phyloP scores from a whole-genome alignment of 805 yeast genomes.

The Barnettozyma pratensis region DNA sequence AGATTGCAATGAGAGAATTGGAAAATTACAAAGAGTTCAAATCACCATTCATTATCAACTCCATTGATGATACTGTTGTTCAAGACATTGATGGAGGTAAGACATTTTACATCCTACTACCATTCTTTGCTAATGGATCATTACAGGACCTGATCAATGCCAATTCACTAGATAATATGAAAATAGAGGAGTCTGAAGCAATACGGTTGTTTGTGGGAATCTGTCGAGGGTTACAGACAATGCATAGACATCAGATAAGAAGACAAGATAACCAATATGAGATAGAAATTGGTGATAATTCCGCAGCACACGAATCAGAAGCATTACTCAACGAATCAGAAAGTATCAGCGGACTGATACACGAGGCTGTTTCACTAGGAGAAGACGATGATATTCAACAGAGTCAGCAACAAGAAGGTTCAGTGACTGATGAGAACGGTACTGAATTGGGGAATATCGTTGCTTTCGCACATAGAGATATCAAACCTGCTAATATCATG shows the following conservation, averaged over 20 bases:
- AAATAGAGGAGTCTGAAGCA: conserved; percentile 59
- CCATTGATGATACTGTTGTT: conserved; percentile 65
- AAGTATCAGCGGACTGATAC: conserved; percentile 26
- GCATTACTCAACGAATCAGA: conserved; percentile 20
- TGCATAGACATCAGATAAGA: conserved; percentile 45
- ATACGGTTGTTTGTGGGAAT: conserved; percentile 59
- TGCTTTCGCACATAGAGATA: conserved; percentile 81
- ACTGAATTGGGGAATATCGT: conserved; percentile 52
- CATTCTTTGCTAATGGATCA: conserved; percentile 68
- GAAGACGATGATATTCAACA: conserved; percentile 17
- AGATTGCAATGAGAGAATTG: conserved; percentile 71
- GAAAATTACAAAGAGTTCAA: conserved; percentile 67
- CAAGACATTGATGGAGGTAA: conserved; percentile 78
- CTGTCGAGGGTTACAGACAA: conserved; percentile 65
- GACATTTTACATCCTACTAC: conserved; percentile 73
- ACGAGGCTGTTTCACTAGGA: conserved; percentile 17
- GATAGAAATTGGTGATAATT: conserved; percentile 5
- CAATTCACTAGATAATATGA: conserved; percentile 49
- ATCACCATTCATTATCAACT: conserved; percentile 60
- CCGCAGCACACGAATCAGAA: conserved; percentile 20
- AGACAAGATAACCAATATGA: conserved; percentile 2
- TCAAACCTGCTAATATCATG: conserved; percentile 89
- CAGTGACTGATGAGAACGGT: not conserved
- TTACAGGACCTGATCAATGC: conserved; percentile 75
- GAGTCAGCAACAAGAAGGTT: not conserved